Evolutionary conservation across 2,329 filamentous ascomycete genomes (phyloP).

Genomic region (Microsporum audouinii): DNA sequence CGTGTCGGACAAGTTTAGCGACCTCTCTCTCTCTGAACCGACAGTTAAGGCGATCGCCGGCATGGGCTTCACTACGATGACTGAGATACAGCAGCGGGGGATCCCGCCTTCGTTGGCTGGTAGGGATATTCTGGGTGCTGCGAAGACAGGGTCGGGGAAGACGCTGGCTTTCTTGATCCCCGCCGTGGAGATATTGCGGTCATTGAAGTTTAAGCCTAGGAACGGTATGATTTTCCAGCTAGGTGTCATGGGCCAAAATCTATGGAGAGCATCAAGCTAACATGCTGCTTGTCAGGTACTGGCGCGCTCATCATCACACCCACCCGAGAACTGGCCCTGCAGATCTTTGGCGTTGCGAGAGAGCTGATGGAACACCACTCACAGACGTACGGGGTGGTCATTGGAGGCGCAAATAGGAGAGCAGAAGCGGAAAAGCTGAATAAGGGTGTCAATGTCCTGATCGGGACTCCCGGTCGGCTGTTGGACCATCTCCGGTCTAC

Average conservation of each 20-base stretch:
- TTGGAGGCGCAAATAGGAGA: conserved; percentile 81
- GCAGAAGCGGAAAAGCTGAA: conserved; percentile 88
- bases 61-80: conserved; percentile 95
- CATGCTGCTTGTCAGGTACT: conserved; percentile 40
- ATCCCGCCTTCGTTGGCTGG: conserved; percentile 84
- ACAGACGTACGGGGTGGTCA: conserved; percentile 92
- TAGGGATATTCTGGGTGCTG: conserved; percentile 83
- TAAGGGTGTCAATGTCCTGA: conserved; percentile 89
- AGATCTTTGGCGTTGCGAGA: conserved; percentile 89
- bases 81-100: conserved; percentile 76
- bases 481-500: conserved; percentile 93
- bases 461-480: conserved; percentile 84
- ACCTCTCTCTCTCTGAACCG: conserved; percentile 4
- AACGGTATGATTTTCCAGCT: conserved; percentile 45
- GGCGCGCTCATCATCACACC: conserved; percentile 89
- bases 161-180: conserved; percentile 91
- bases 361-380: conserved; percentile 89
- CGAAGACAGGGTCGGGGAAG: conserved; percentile 94
- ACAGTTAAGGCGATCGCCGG: conserved; percentile 57
- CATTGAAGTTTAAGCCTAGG: conserved; percentile 84
- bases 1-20: conserved; percentile 41
- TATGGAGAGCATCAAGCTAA: background rate
- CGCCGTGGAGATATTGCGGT: conserved; percentile 81
- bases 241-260: no score
- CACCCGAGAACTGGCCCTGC: conserved; percentile 83